These are phyloP conservation scores for Cenococcum geophilum DNA, from an alignment of 495 filamentous ascomycete species.

Conservation along the genomic window DNA sequence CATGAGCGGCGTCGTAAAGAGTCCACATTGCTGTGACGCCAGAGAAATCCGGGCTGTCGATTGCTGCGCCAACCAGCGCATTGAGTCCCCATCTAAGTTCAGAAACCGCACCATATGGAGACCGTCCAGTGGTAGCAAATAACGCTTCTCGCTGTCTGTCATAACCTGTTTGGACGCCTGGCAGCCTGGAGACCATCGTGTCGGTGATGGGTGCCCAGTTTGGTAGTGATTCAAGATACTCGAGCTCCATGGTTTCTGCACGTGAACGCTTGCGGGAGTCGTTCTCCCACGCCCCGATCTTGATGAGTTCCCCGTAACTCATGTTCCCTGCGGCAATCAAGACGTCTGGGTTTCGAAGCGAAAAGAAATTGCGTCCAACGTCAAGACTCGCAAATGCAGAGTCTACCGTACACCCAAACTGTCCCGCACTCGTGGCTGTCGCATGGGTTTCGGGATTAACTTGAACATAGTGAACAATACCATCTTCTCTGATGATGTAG, in stretches of 20 bases:
- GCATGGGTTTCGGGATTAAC: constrained; percentile 32
- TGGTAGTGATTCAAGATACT: constrained; percentile 53
- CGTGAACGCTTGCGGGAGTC: constrained; percentile 3
- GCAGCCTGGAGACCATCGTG: constrained; percentile 44
- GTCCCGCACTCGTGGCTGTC: constrained; percentile 44
- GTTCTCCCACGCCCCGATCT: constrained; percentile 21
- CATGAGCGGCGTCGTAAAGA: constrained; percentile 3
- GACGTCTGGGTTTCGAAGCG: constrained; percentile 55
- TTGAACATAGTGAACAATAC: constrained; percentile 48
- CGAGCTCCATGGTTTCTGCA: constrained; percentile 38
- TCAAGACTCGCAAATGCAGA: constrained; percentile 57
- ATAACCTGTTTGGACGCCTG: constrained; percentile 8
- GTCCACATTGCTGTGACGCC: constrained; percentile 33
- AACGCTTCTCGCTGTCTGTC: constrained; percentile 20
- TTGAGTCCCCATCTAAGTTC: constrained; percentile 35
- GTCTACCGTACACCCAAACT: constrained; percentile 56
- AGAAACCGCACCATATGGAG: constrained; percentile 34
- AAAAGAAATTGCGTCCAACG: constrained; percentile 33
- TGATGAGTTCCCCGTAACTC: constrained; percentile 53
- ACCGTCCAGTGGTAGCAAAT: constrained; percentile 34
- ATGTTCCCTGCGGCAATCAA: constrained; percentile 74
- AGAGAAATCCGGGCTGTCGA: constrained; percentile 4
- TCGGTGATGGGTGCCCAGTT: constrained; percentile 84
- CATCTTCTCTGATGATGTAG: constrained; percentile 46
- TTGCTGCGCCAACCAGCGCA: constrained; percentile 16